Evolutionary conservation across 2,329 filamentous ascomycete species (phyloP).

Genomic region (Epichloe gansuensis): DNA sequence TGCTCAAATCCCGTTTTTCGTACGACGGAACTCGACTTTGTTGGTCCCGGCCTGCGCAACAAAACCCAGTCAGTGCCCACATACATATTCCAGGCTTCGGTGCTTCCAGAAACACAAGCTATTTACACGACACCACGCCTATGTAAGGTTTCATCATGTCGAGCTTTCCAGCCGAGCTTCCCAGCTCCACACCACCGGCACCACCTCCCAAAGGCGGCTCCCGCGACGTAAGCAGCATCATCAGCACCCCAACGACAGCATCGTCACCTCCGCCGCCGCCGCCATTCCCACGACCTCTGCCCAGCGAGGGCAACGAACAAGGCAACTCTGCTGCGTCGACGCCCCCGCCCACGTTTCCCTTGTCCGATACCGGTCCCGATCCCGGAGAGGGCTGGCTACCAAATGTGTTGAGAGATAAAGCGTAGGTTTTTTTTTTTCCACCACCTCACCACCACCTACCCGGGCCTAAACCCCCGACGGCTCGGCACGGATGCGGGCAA

Average conservation of each 20-base stretch:
- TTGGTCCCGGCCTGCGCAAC: too few species aligned
- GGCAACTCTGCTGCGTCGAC: slow-evolving; percentile 9
- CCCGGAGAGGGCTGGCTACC: slow-evolving; percentile 69
- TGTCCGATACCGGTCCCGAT: slow-evolving; percentile 31
- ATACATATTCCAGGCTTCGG: too few species aligned
- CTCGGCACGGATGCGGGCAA: too few species aligned
- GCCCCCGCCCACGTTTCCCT: slow-evolving; percentile 11
- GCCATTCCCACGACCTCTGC: slow-evolving; percentile 1
- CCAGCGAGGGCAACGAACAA: slow-evolving; percentile 2
- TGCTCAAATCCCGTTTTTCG: too few species aligned
- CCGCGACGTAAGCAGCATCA: slow-evolving; percentile 51
- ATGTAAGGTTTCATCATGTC: slow-evolving; percentile 11
- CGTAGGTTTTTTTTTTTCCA: slow-evolving; percentile 38
- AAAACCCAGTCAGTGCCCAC: too few species aligned
- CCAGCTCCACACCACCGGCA: slow-evolving; percentile 40
- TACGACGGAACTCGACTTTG: too few species aligned
- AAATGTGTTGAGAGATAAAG: slow-evolving; percentile 62
- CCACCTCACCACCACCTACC: too few species aligned
- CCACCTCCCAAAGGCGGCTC: slow-evolving; percentile 61
- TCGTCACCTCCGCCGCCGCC: slow-evolving; percentile 23
- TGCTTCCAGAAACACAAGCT: too few species aligned
- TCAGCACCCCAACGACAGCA: slow-evolving; percentile 42
- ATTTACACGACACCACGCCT: too few species aligned
- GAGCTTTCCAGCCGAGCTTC: slow-evolving; percentile 17
- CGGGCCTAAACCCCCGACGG: too few species aligned